phyloP scores from a whole-genome alignment of 106 monocot genomes.

The Allium cepa region DNA sequence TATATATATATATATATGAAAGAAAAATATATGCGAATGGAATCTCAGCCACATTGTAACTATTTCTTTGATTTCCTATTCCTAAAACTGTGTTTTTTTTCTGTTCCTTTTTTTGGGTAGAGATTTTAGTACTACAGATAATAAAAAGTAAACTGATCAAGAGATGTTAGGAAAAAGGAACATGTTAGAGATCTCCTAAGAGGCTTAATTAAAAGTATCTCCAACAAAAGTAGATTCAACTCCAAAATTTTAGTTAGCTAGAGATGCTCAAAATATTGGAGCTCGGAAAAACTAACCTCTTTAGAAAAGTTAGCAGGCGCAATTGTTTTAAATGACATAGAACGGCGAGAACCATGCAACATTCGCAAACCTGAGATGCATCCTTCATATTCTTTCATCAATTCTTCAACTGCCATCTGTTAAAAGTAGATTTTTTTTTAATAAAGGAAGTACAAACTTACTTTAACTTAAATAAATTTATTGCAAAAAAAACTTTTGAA shows the following conservation, averaged over 20 bases:
- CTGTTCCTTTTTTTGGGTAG: too few species aligned
- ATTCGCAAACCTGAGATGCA: slow-evolving; percentile 62
- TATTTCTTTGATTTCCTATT: too few species aligned
- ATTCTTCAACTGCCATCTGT: slow-evolving; percentile 74
- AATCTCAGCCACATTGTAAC: not conserved
- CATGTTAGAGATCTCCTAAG: too few species aligned
- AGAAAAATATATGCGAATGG: too few species aligned
- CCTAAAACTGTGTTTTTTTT: too few species aligned
- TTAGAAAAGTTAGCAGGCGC: slow-evolving; percentile 79
- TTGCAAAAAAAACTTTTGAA: not conserved
- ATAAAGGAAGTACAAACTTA: not conserved
- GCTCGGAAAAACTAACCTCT: slow-evolving; percentile 28
- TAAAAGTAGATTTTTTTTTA: not conserved
- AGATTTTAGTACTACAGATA: too few species aligned
- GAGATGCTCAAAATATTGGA: too few species aligned
- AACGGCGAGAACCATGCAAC: slow-evolving; percentile 47
- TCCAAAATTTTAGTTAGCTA: too few species aligned
- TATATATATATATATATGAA: too few species aligned
- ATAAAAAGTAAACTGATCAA: too few species aligned
- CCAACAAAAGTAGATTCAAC: not conserved
- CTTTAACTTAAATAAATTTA: not conserved
- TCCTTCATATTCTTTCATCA: slow-evolving; percentile 70
- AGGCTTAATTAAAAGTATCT: slow-evolving; percentile 1
- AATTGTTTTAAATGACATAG: slow-evolving; percentile 54
- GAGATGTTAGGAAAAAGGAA: too few species aligned